Evolutionary conservation across 1,284 basidiomycete genomes (phyloP).

Genomic region (Ceratobasidium theobromae): DNA sequence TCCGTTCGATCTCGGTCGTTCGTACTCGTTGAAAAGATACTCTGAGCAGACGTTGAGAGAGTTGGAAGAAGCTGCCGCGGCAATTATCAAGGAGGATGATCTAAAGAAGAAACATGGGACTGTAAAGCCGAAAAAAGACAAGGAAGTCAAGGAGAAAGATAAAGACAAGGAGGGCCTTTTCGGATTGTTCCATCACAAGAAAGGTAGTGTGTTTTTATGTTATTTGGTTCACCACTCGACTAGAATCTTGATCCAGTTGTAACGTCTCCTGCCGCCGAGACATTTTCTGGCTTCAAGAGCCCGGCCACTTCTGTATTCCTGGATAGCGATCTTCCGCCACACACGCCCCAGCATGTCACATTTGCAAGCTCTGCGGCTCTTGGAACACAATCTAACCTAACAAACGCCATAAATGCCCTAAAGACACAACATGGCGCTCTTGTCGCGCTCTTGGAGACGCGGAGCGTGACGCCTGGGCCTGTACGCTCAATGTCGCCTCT

Average conservation of each 20-base stretch:
- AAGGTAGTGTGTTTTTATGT: constrained; percentile 10
- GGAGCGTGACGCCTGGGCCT: neutral
- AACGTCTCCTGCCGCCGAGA: too few species aligned
- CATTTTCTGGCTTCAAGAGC: too few species aligned
- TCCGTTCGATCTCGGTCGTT: neutral
- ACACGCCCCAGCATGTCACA: neutral
- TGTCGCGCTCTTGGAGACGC: constrained; percentile 11
- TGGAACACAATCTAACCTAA: constrained; percentile 17
- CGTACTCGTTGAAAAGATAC: neutral
- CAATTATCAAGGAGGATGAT: constrained; percentile 37
- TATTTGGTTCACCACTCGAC: too few species aligned
- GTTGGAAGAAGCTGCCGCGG: constrained; percentile 38
- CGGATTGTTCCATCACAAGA: constrained; percentile 33
- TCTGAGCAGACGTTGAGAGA: constrained; percentile 35
- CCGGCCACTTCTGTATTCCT: too few species aligned
- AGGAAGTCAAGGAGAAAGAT: constrained; percentile 38
- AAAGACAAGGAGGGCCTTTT: constrained; percentile 34
- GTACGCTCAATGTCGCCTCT: constrained; percentile 14
- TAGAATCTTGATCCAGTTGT: too few species aligned
- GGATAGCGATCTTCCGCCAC: too few species aligned
- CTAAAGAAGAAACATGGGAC: constrained; percentile 18
- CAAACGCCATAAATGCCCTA: constrained; percentile 24
- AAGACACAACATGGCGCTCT: constrained; percentile 33
- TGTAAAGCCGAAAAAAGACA: constrained; percentile 29
- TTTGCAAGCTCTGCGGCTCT: constrained; percentile 18